phyloP scores from a whole-genome alignment of 805 yeast species.

The Lipomyces orientalis region DNA sequence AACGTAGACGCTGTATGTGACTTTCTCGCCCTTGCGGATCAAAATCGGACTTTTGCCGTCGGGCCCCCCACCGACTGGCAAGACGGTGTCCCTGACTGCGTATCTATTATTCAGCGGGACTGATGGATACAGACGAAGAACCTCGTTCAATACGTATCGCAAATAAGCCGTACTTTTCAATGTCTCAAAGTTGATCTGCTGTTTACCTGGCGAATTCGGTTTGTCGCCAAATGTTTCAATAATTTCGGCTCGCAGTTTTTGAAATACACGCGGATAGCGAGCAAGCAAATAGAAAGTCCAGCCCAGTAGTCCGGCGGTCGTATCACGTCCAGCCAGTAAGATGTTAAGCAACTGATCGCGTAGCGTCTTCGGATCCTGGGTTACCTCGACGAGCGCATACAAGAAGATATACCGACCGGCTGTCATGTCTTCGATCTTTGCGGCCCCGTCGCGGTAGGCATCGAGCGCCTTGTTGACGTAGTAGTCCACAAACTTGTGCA shows the following conservation, averaged over 20 bases:
- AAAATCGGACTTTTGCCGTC: slow-evolving; percentile 50
- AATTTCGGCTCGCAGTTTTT: slow-evolving; percentile 50
- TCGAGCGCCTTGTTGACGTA: slow-evolving; percentile 51
- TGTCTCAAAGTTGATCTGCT: slow-evolving; percentile 52
- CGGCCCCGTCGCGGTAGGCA: background rate
- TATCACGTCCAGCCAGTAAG: slow-evolving; percentile 61
- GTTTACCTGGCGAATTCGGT: slow-evolving; percentile 32
- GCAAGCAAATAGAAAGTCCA: slow-evolving; percentile 54
- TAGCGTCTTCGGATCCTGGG: slow-evolving; percentile 54
- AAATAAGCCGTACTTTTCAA: slow-evolving; percentile 57
- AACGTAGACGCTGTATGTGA: slow-evolving; percentile 50
- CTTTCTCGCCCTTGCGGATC: slow-evolving; percentile 52
- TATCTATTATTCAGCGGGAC: slow-evolving; percentile 58
- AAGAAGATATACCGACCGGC: slow-evolving; percentile 54
- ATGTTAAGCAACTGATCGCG: slow-evolving; percentile 59
- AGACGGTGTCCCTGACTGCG: slow-evolving; percentile 53
- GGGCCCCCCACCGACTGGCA: slow-evolving; percentile 60
- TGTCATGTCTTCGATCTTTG: slow-evolving; percentile 39
- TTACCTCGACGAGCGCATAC: slow-evolving; percentile 55
- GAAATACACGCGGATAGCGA: slow-evolving; percentile 45
- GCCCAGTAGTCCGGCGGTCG: slow-evolving; percentile 59
- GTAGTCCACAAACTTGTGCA: slow-evolving; percentile 48
- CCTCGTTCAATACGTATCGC: slow-evolving; percentile 56
- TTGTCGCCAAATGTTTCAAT: slow-evolving; percentile 47
- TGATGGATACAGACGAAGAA: slow-evolving; percentile 57